Base-by-base conservation (phyloP, 305 asterid genomes). In the Solanum hybrid region DNA sequence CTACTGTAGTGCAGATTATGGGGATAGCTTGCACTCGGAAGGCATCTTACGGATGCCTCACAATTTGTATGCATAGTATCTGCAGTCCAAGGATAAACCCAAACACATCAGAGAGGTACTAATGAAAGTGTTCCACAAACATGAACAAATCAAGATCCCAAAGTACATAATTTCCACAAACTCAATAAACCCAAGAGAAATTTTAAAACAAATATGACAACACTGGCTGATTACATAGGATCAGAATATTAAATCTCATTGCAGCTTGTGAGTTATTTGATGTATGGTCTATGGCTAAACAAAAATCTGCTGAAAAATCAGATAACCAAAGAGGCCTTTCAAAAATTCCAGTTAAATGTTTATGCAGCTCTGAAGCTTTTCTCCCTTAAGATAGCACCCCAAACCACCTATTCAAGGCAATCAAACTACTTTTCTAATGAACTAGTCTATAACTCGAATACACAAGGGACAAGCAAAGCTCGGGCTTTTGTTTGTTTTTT, bases 11-110 rank as follows among this genome's bases (percentile, higher is more conserved):
- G 94, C 87, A 89, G 86, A 86, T 88, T 89, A 92, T 91, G 92
- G 46, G 94, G 94, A 89, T 86, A 93, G 40, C 92, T 92, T 91
- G 93, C 94, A 92, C 89, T 93, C 89, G 91, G 96, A 93, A 94
- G 93, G 94, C 95, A 91, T 90, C 91, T 95, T 82, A 93, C 77
- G 13, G 96, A 91, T 89, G 96, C 95, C 96, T 93, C 97, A 71
- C 93, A 92, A 92, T 91, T 92, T 83, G 90, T 89, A 86, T 91
- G 94, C 90, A 90, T 40, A 86, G 92, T 88, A 93, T 92, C 98
- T 95, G 95, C 93, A 91, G 87, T 73, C 88, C 75, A 84, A 18
- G 46, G 22, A 51, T 84, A 84, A 84, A 84, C 11, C 31, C 75
- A 31, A 51, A 33, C 18, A 6, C 31, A 84, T 84, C 75, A 84